phyloP scores from a whole-genome alignment of 2,329 filamentous ascomycete species.

The Xylaria sp. region DNA sequence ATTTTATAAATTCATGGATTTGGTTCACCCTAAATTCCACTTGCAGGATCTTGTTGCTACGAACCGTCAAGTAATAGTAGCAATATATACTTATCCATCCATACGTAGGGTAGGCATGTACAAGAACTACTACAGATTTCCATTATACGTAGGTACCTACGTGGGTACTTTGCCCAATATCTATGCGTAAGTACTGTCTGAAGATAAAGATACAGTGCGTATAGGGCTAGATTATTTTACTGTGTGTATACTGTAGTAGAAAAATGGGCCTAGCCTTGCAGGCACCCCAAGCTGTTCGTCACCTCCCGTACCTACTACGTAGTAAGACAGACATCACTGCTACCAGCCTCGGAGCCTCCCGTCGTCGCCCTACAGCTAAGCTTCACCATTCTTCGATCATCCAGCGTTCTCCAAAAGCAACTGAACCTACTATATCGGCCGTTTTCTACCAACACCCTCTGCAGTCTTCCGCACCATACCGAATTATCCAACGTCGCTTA shows the following conservation, averaged over 20 bases:
- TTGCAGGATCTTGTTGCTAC: neutral
- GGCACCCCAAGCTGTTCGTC: slow-evolving; percentile 43
- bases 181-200: neutral
- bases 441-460: neutral
- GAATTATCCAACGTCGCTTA: slow-evolving; percentile 16
- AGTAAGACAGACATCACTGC: neutral
- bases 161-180: no score
- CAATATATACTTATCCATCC: no score
- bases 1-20: neutral
- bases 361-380: slow-evolving; percentile 19
- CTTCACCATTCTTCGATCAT: slow-evolving; percentile 8
- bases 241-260: slow-evolving; percentile 10
- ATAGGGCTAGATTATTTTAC: neutral
- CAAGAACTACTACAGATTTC: neutral
- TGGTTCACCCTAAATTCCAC: slow-evolving; percentile 40
- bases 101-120: neutral
- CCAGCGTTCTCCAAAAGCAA: slow-evolving; percentile 1
- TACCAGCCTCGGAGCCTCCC: slow-evolving; percentile 28
- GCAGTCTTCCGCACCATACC: slow-evolving; percentile 6
- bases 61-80: no score
- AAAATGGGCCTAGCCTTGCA: slow-evolving; percentile 35
- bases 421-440: neutral
- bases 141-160: no score
- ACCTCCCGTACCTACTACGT: slow-evolving; percentile 21
- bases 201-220: neutral